These are phyloP conservation scores for Monosporascus sp. DNA, from an alignment of 2,329 filamentous ascomycete species.

Conservation along the genomic window DNA sequence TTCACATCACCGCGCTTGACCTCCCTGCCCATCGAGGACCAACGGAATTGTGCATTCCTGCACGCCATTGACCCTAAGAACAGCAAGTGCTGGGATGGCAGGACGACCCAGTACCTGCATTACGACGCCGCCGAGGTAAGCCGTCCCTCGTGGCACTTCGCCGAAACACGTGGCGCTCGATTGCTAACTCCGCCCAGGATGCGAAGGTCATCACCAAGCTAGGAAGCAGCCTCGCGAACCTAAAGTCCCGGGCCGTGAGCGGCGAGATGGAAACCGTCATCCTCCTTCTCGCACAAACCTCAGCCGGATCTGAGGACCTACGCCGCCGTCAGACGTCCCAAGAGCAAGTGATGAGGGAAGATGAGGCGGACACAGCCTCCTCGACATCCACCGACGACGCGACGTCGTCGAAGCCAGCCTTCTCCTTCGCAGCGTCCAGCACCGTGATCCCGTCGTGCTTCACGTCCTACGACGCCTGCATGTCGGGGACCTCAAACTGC, in stretches of 20 bases:
- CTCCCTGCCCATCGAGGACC: slow-evolving; percentile 36
- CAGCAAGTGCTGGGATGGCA: slow-evolving; percentile 23
- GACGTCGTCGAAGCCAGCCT: slow-evolving; percentile 25
- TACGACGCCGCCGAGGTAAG: slow-evolving; percentile 23
- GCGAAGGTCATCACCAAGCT: slow-evolving; percentile 39
- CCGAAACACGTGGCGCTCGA: background rate
- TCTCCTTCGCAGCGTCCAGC: slow-evolving; percentile 16
- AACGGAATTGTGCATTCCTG: slow-evolving; percentile 31
- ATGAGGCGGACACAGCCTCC: slow-evolving; percentile 13
- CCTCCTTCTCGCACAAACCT: slow-evolving; percentile 46
- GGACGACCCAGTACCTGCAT: slow-evolving; percentile 25
- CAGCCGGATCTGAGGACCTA: slow-evolving; percentile 32
- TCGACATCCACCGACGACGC: slow-evolving; percentile 17
- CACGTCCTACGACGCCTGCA: slow-evolving; percentile 62
- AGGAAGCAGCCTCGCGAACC: slow-evolving; percentile 37
- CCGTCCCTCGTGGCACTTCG: background rate
- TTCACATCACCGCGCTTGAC: slow-evolving; percentile 46
- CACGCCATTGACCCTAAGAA: slow-evolving; percentile 18
- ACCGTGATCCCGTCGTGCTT: slow-evolving; percentile 67
- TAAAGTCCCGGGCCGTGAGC: slow-evolving; percentile 40
- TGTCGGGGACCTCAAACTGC: slow-evolving; percentile 69
- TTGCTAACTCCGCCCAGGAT: slow-evolving; percentile 30
- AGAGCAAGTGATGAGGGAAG: slow-evolving; percentile 40
- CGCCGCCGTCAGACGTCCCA: slow-evolving; percentile 38
- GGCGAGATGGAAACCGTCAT: slow-evolving; percentile 53